A percentile compares a stretch with the other conserved stretches of the same genome.
These are phyloP conservation scores for Coniella lustricola DNA, from an alignment of 2,329 filamentous ascomycete species.

Conservation along the genomic window DNA sequence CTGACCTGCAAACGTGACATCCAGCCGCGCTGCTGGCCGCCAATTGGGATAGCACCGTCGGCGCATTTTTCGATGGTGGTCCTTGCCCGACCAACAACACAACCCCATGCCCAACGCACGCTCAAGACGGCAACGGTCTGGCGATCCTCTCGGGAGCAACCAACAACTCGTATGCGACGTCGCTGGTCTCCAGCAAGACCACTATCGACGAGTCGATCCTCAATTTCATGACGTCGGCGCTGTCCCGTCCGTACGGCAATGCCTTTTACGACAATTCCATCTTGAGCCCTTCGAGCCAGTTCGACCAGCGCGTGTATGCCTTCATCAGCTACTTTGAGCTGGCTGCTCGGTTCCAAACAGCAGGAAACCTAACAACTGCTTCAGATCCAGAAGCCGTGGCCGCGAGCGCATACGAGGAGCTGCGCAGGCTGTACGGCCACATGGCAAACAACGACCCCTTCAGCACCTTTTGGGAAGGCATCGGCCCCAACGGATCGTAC, in stretches of 20 bases:
- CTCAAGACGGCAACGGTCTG: slow-evolving; percentile 45
- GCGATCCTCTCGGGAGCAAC: slow-evolving; percentile 33
- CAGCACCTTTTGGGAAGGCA: slow-evolving; percentile 45
- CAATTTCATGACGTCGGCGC: slow-evolving; percentile 30
- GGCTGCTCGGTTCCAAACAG: slow-evolving; percentile 36
- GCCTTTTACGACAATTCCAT: slow-evolving; percentile 43
- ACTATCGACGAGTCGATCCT: slow-evolving; percentile 28
- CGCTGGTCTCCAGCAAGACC: not conserved
- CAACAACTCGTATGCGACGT: slow-evolving; percentile 18
- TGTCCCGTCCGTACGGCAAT: slow-evolving; percentile 38
- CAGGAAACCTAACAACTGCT: not conserved
- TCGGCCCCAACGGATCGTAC: slow-evolving; percentile 33
- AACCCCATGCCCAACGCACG: slow-evolving; percentile 30
- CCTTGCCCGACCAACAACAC: slow-evolving; percentile 20
- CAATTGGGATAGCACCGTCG: slow-evolving; percentile 35
- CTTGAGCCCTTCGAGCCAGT: slow-evolving; percentile 27
- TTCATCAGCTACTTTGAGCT: slow-evolving; percentile 48
- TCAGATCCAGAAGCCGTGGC: not conserved
- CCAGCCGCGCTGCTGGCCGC: slow-evolving; percentile 27
- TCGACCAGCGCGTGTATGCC: slow-evolving; percentile 40
- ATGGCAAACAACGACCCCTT: slow-evolving; percentile 40
- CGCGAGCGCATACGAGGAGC: slow-evolving; percentile 33
- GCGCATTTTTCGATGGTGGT: slow-evolving; percentile 40
- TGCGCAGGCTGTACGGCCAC: slow-evolving; percentile 41
- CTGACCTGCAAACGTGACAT: not conserved